Evolutionary conservation across 2,329 filamentous ascomycete genomes (phyloP).

Genomic region (Amesomyces nigricolor): DNA sequence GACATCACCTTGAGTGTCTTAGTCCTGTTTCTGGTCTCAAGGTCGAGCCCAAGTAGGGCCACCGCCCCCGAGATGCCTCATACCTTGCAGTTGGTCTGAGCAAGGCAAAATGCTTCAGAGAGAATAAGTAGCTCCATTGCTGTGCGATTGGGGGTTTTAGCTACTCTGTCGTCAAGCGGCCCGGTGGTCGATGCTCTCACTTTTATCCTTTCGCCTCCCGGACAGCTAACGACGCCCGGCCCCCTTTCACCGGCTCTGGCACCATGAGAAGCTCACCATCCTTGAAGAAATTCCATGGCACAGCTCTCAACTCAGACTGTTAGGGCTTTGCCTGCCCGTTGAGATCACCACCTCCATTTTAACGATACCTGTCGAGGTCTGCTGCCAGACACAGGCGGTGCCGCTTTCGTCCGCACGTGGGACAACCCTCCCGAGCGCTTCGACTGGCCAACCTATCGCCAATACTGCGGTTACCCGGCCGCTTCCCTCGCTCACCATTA

Average conservation of each 20-base stretch:
- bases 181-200: conserved; percentile 5
- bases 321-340: conserved; percentile 4
- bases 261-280: conserved; percentile 11
- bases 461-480: background rate
- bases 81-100: conserved; percentile 3
- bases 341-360: conserved; percentile 4
- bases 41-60: conserved; percentile 6
- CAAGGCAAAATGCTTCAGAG: conserved; percentile 12
- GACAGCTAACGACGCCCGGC: background rate
- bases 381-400: conserved; percentile 4
- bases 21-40: conserved; percentile 13
- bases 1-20: conserved; percentile 14
- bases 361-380: conserved; percentile 9
- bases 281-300: conserved; percentile 6
- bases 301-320: conserved; percentile 1
- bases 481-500: conserved; percentile 1
- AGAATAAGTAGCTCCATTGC: background rate
- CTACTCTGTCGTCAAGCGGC: conserved; percentile 12
- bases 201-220: conserved; percentile 4
- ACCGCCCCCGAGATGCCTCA: conserved; percentile 13
- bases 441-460: background rate
- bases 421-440: background rate
- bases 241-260: background rate
- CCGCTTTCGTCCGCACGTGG: background rate
- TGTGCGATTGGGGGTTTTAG: background rate